phyloP scores from a whole-genome alignment of 2,329 filamentous ascomycete species.

The Cadophora gregata region DNA sequence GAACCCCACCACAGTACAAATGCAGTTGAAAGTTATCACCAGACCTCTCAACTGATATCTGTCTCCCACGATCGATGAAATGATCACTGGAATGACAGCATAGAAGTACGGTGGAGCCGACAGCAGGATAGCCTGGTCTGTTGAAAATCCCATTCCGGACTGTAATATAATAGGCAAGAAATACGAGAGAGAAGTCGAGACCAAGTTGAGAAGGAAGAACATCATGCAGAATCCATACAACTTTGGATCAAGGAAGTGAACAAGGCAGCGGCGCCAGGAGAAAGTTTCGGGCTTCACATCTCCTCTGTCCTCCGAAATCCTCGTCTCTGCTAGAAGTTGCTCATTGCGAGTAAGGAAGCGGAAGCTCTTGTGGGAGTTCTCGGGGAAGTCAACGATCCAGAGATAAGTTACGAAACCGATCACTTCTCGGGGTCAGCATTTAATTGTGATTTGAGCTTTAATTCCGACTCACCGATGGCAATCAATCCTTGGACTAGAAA shows the following conservation, averaged over 20 bases:
- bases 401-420: slow-evolving; percentile 60
- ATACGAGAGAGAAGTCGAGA: slow-evolving; percentile 78
- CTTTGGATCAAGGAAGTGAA: slow-evolving; percentile 58
- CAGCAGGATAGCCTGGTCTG: slow-evolving; percentile 59
- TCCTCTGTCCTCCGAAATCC: slow-evolving; percentile 63
- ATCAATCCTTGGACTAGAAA: slow-evolving; percentile 60
- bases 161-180: slow-evolving; percentile 79
- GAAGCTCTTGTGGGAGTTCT: slow-evolving; percentile 59
- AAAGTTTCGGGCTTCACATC: slow-evolving; percentile 58
- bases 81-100: slow-evolving; percentile 53
- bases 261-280: slow-evolving; percentile 62
- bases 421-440: slow-evolving; percentile 49
- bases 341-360: slow-evolving; percentile 58
- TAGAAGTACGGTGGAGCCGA: slow-evolving; percentile 59
- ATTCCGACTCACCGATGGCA: slow-evolving; percentile 48
- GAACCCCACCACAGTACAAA: slow-evolving; percentile 41
- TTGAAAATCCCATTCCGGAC: slow-evolving; percentile 59
- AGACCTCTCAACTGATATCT: slow-evolving; percentile 51
- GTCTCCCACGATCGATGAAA: slow-evolving; percentile 63
- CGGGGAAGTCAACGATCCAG: slow-evolving; percentile 69
- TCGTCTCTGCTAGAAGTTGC: slow-evolving; percentile 54
- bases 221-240: slow-evolving; percentile 68
- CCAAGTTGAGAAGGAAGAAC: slow-evolving; percentile 72
- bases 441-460: background rate
- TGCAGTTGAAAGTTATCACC: slow-evolving; percentile 42